Evolutionary conservation across 1,284 basidiomycete genomes (phyloP).

Genomic region (Xerocomus tenax): DNA sequence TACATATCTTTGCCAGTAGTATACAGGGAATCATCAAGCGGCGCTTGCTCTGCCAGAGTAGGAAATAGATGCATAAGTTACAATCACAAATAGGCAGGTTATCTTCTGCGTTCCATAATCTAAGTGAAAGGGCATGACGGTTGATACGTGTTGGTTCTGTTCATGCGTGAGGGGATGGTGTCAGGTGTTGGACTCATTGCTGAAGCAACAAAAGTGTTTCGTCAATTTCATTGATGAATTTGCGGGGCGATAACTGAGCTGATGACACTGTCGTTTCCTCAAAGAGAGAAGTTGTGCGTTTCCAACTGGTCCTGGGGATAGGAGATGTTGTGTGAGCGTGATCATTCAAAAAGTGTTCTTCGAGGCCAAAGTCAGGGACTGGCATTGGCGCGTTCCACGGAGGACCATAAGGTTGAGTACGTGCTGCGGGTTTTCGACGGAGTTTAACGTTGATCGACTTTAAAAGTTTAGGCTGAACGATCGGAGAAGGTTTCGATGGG

Average conservation of each 20-base stretch:
- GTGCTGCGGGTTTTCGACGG: slow-evolving; percentile 19
- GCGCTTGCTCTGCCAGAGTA: background rate
- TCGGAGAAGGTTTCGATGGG: slow-evolving; percentile 1
- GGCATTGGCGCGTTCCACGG: slow-evolving; percentile 37
- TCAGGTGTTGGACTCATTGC: slow-evolving; percentile 1
- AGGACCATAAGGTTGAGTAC: slow-evolving; percentile 39
- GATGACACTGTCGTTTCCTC: background rate
- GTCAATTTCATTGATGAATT: slow-evolving; percentile 18
- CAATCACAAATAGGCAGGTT: background rate
- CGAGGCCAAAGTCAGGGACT: slow-evolving; percentile 4
- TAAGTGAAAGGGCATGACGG: background rate
- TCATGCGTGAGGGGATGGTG: background rate
- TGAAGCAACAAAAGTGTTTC: slow-evolving; percentile 20
- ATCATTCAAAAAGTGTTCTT: background rate
- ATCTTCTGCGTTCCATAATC: background rate
- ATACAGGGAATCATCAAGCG: slow-evolving; percentile 2
- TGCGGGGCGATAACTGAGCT: slow-evolving; percentile 14
- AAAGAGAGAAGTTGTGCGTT: background rate
- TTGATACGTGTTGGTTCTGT: background rate
- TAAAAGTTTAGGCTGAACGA: slow-evolving; percentile 3
- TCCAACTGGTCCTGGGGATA: background rate
- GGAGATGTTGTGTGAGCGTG: slow-evolving; percentile 3
- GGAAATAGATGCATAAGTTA: background rate
- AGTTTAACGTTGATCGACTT: slow-evolving; percentile 6
- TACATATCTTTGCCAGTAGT: slow-evolving; percentile 13